phyloP scores from a whole-genome alignment of 108 stramenopile genomes.

The Epithemia pelagica region DNA sequence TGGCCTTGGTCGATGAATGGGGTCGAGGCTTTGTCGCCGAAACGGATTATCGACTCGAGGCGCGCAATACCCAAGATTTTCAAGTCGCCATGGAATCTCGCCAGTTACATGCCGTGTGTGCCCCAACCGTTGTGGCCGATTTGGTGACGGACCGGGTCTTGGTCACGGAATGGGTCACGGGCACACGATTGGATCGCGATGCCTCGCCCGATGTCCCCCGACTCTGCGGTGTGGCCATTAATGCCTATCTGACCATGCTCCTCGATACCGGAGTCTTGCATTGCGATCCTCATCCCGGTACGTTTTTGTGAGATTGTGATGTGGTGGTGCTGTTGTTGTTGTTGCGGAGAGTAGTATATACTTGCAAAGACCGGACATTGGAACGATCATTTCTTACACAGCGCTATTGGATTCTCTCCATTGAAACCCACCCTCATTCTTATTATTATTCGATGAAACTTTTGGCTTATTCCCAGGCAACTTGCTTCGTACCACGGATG shows the following conservation, averaged over 20 bases:
- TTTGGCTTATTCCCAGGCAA: slow-evolving; percentile 46
- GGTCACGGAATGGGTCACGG: slow-evolving; percentile 81
- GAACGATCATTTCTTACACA: no score
- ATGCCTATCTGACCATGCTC: slow-evolving; percentile 64
- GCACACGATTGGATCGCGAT: slow-evolving; percentile 46
- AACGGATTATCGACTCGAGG: slow-evolving; percentile 75
- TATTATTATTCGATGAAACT: no score
- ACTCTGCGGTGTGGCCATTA: slow-evolving; percentile 63
- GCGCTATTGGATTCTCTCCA: no score
- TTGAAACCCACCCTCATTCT: no score
- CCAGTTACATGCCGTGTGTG: slow-evolving; percentile 45
- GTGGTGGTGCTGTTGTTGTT: background rate
- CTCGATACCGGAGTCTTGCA: slow-evolving; percentile 33
- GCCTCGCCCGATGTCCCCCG: slow-evolving; percentile 39
- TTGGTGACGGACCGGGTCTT: slow-evolving; percentile 50
- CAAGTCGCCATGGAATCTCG: slow-evolving; percentile 41
- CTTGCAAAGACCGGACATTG: no score
- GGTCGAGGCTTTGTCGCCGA: slow-evolving; percentile 80
- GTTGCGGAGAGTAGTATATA: no score
- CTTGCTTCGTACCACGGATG: slow-evolving; percentile 63
- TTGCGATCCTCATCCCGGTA: slow-evolving; percentile 40
- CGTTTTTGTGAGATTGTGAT: slow-evolving; percentile 3
- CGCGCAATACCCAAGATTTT: slow-evolving; percentile 47
- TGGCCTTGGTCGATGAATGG: slow-evolving; percentile 68
- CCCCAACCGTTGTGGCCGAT: slow-evolving; percentile 49